phyloP scores from a whole-genome alignment of 2,329 filamentous ascomycete species.

The Diaporthe ampelina region DNA sequence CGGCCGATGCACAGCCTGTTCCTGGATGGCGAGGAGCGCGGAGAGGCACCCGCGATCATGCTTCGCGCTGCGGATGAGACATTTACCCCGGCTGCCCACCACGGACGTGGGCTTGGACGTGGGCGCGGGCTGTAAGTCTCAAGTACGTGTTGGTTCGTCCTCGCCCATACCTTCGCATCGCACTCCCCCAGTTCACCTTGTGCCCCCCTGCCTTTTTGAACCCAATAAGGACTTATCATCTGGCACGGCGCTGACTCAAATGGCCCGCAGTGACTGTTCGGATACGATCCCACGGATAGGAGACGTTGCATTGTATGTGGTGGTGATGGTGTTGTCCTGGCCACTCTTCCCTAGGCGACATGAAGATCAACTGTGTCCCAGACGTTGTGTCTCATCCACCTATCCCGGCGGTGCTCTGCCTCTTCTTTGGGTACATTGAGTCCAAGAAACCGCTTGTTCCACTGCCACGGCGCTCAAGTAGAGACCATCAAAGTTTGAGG shows the following conservation, averaged over 20 bases:
- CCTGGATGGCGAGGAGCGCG: background rate
- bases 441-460: background rate
- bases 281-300: background rate
- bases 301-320: background rate
- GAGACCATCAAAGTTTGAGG: background rate
- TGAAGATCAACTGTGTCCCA: background rate
- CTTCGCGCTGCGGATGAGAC: background rate
- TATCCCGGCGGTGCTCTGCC: background rate
- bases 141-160: background rate
- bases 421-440: background rate
- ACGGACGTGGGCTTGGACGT: no score
- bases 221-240: background rate
- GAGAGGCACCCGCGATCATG: background rate
- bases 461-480: no score
- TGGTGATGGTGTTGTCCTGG: background rate
- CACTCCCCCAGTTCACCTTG: background rate
- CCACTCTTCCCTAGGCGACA: background rate
- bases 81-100: background rate
- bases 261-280: background rate
- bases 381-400: no score
- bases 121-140: background rate
- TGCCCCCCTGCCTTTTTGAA: background rate
- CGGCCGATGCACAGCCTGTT: background rate
- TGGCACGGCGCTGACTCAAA: background rate
- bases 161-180: no score